phyloP scores from a whole-genome alignment of 129 eudicot genomes.

The Tagetes erecta region DNA sequence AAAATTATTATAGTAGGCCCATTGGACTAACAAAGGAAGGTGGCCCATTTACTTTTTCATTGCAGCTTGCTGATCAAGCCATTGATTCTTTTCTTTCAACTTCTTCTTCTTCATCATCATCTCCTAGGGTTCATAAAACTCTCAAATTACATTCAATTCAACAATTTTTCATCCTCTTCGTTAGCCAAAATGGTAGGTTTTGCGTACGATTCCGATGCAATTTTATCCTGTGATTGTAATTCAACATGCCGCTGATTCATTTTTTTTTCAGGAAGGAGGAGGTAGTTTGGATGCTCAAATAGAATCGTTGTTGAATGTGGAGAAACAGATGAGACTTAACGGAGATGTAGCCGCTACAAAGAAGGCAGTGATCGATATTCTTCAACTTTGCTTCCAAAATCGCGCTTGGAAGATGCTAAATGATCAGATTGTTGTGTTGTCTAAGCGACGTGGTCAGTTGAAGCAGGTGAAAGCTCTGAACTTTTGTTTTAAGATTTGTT shows the following conservation, averaged over 20 bases:
- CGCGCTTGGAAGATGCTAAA: slow-evolving; percentile 83
- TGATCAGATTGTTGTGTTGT: slow-evolving; percentile 81
- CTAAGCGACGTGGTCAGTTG: slow-evolving; percentile 91
- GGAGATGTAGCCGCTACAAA: slow-evolving; percentile 72
- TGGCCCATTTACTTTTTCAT: slow-evolving; percentile 4
- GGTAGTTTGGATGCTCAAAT: slow-evolving; percentile 66
- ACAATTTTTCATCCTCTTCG: slow-evolving; percentile 19
- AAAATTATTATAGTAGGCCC: not conserved
- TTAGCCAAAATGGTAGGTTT: slow-evolving; percentile 37
- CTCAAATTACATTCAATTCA: not conserved
- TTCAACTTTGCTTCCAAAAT: slow-evolving; percentile 70
- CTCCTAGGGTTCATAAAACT: slow-evolving; percentile 47
- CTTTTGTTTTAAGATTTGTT: slow-evolving; percentile 10
- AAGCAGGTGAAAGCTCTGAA: slow-evolving; percentile 51
- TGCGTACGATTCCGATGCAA: not conserved
- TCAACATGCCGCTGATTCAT: not conserved
- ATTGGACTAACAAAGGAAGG: not conserved
- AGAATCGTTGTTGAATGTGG: slow-evolving; percentile 69
- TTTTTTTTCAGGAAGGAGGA: slow-evolving; percentile 49
- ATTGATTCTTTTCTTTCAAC: slow-evolving; percentile 22
- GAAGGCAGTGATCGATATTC: slow-evolving; percentile 73
- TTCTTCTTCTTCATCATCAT: slow-evolving; percentile 9
- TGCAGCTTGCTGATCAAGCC: slow-evolving; percentile 26
- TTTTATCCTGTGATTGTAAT: slow-evolving; percentile 6
- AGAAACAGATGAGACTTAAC: slow-evolving; percentile 82